Conservation (phyloP, 2,329 filamentous ascomycete species). For the Lasiodiplodia citricola region DNA sequence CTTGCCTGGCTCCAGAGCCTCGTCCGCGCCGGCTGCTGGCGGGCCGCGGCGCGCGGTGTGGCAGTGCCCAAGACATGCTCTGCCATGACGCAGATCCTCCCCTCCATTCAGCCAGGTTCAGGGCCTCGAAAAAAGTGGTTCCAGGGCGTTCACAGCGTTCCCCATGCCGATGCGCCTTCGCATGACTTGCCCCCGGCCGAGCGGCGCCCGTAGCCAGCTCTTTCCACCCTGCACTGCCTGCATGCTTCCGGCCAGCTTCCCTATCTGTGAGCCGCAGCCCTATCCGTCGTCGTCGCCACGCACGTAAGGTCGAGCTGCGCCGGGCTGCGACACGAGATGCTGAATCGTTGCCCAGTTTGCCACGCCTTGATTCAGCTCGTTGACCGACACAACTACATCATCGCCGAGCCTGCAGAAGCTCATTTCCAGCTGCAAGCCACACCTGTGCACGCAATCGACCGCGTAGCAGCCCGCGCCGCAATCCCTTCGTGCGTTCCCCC, state of each 20-base stretch:
- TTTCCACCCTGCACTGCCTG: slow-evolving; percentile 4
- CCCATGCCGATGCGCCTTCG: slow-evolving; percentile 15
- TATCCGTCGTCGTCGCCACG: background rate
- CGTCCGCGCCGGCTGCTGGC: slow-evolving; percentile 10
- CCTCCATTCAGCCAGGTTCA: background rate
- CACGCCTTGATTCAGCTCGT: slow-evolving; percentile 1
- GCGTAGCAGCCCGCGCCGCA: slow-evolving; percentile 8
- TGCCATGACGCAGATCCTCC: background rate
- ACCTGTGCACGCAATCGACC: slow-evolving; percentile 11
- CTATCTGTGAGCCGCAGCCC: background rate
- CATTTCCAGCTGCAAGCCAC: slow-evolving; percentile 22
- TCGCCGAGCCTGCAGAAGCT: background rate
- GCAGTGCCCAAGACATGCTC: slow-evolving; percentile 5
- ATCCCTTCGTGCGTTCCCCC: background rate
- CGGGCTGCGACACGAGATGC: background rate
- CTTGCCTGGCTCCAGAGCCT: slow-evolving; percentile 3
- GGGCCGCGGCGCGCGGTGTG: slow-evolving; percentile 4
- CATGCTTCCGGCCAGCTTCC: background rate
- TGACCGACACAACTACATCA: slow-evolving; percentile 6
- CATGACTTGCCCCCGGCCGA: slow-evolving; percentile 15
- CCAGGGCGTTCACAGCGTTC: slow-evolving; percentile 4
- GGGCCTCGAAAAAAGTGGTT: background rate
- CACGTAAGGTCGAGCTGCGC: slow-evolving; percentile 5
- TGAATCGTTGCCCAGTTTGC: slow-evolving; percentile 2
- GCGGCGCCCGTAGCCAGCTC: background rate